A percentile compares a stretch with the other conserved stretches of the same genome.
These are phyloP conservation scores for Mycena rebaudengoi DNA, from an alignment of 768 basidiomycete species.

Conservation along the genomic window DNA sequence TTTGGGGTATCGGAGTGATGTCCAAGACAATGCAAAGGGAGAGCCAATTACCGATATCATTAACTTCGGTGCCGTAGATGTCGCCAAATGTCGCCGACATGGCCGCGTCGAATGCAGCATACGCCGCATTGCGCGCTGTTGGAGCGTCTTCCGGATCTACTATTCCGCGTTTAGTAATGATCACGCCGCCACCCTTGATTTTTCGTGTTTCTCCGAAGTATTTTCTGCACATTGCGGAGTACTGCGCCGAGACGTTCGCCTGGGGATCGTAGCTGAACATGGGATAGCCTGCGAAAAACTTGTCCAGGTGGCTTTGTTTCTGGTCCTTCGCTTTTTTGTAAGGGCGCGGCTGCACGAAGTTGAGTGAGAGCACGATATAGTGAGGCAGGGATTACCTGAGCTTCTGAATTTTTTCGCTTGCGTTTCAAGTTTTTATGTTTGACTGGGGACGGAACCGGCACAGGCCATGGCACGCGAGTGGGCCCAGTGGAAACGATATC, in stretches of 20 bases:
- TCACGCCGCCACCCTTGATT: background rate
- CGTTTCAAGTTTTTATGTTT: too few species aligned
- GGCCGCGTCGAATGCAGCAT: slow-evolving; percentile 35
- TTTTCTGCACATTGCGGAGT: slow-evolving; percentile 31
- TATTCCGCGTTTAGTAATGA: too few species aligned
- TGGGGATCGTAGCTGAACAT: slow-evolving; percentile 31
- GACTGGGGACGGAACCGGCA: too few species aligned
- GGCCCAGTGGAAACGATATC: too few species aligned
- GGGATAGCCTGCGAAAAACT: slow-evolving; percentile 32
- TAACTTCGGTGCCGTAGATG: slow-evolving; percentile 42
- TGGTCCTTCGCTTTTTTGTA: background rate
- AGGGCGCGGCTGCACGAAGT: background rate
- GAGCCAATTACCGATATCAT: slow-evolving; percentile 40
- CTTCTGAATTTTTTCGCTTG: too few species aligned
- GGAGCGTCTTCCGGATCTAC: background rate
- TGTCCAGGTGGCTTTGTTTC: slow-evolving; percentile 5
- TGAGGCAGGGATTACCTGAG: too few species aligned
- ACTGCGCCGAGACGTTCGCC: slow-evolving; percentile 34
- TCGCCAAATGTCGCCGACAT: slow-evolving; percentile 43
- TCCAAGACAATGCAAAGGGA: slow-evolving; percentile 35
- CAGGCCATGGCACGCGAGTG: too few species aligned
- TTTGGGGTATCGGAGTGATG: slow-evolving; percentile 33
- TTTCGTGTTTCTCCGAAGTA: slow-evolving; percentile 4
- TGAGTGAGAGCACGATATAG: too few species aligned
- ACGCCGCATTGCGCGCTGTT: slow-evolving; percentile 16